Evolutionary conservation across 148 eudicot species (phyloP).

Genomic region (Silene conica): DNA sequence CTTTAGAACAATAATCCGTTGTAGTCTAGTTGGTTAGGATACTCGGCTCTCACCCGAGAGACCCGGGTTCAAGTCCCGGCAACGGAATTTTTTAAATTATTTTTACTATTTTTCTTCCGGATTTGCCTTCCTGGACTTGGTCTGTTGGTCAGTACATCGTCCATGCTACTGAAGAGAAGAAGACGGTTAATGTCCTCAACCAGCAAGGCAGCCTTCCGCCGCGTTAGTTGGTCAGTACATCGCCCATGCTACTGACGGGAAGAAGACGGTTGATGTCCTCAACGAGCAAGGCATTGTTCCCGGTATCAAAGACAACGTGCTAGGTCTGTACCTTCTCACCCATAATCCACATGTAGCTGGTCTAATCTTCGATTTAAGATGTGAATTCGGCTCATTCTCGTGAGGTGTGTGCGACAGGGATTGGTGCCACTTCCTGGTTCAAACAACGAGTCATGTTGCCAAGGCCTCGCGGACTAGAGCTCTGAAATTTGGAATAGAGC

Average conservation of each 20-base stretch:
- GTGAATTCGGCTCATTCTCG: neutral
- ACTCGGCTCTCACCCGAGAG: slow-evolving; percentile 98
- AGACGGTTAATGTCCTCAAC: slow-evolving; percentile 69
- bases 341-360: neutral
- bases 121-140: slow-evolving; percentile 50
- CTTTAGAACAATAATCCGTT: slow-evolving; percentile 50
- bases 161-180: slow-evolving; percentile 55
- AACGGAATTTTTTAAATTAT: slow-evolving; percentile 63
- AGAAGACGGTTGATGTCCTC: slow-evolving; percentile 78
- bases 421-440: slow-evolving; percentile 83
- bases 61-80: slow-evolving; percentile 99
- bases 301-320: slow-evolving; percentile 94
- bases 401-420: slow-evolving; percentile 43
- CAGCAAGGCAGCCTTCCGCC: slow-evolving; percentile 70
- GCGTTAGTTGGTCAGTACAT: slow-evolving; percentile 51
- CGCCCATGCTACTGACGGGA: slow-evolving; percentile 59
- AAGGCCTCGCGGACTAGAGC: no score
- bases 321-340: slow-evolving; percentile 9
- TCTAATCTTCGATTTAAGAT: neutral
- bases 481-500: no score
- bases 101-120: no score
- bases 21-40: slow-evolving; percentile 97
- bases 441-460: slow-evolving; percentile 87
- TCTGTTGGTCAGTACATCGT: slow-evolving; percentile 64
- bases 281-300: slow-evolving; percentile 69